phyloP scores from a whole-genome alignment of 768 basidiomycete genomes.

The Roridomyces roridus region DNA sequence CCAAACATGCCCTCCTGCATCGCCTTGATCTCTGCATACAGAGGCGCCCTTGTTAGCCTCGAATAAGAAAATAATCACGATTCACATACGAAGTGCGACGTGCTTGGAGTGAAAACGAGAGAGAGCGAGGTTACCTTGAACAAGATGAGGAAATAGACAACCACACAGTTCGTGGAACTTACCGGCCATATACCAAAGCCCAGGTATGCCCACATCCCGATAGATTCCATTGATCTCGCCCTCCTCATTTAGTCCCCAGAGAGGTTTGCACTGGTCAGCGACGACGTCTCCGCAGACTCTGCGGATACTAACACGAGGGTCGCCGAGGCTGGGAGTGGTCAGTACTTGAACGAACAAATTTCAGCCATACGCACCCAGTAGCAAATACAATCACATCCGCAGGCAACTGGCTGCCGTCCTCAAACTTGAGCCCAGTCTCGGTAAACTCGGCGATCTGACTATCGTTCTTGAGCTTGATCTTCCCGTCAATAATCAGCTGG shows the following conservation, averaged over 20 bases:
- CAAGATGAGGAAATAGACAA: neutral
- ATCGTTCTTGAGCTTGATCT: conserved; percentile 76
- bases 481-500: conserved; percentile 66
- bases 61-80: neutral
- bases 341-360: neutral
- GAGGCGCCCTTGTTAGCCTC: neutral
- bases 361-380: conserved; percentile 58
- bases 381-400: conserved; percentile 66
- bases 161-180: conserved; percentile 2
- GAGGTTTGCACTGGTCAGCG: conserved; percentile 46
- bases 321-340: conserved; percentile 46
- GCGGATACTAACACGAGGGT: conserved; percentile 43
- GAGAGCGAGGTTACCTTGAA: conserved; percentile 59
- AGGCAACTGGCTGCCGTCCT: conserved; percentile 50
- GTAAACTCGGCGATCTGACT: conserved; percentile 53
- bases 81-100: conserved; percentile 69
- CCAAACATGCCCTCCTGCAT: conserved; percentile 59
- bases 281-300: conserved; percentile 58
- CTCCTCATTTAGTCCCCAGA: conserved; percentile 72
- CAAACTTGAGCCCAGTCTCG: conserved; percentile 51
- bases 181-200: conserved; percentile 69
- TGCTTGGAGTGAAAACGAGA: conserved; percentile 74
- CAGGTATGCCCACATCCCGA: conserved; percentile 56
- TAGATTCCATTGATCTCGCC: conserved; percentile 61
- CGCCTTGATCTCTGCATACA: conserved; percentile 68